Evolutionary conservation across 1,139 yeast genomes (phyloP).

Genomic region (Hemisphaericaspora lyxosophila): DNA sequence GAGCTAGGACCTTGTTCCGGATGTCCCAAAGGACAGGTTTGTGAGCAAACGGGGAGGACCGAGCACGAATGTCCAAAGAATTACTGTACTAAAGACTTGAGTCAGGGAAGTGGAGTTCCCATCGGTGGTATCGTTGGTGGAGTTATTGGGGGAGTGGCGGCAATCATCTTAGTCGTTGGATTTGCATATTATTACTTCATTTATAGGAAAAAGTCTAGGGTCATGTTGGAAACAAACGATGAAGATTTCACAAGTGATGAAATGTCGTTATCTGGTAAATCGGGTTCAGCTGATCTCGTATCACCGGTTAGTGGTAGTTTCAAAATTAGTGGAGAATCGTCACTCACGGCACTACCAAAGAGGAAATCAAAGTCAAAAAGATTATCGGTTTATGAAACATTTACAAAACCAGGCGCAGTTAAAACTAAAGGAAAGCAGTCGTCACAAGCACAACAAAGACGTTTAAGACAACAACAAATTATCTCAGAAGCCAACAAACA

Average conservation of each 20-base stretch:
- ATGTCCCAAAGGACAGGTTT: conserved; percentile 54
- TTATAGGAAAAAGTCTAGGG: conserved; percentile 28
- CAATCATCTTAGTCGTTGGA: conserved; percentile 34
- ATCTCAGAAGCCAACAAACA: conserved; percentile 14
- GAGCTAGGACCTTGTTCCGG: conserved; percentile 45
- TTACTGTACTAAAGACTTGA: conserved; percentile 41
- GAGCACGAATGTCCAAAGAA: conserved; percentile 57
- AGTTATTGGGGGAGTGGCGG: conserved; percentile 52
- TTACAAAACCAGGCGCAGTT: conserved; percentile 34
- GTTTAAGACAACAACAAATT: conserved; percentile 25
- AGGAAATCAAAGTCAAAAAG: conserved; percentile 23
- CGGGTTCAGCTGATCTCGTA: background rate
- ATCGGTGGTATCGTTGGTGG: conserved; percentile 69
- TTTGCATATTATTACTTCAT: conserved; percentile 35
- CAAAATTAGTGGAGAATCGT: background rate
- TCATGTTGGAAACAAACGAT: conserved; percentile 19
- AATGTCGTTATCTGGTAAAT: conserved; percentile 9
- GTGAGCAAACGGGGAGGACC: conserved; percentile 52
- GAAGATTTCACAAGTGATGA: conserved; percentile 21
- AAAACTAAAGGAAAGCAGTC: conserved; percentile 11
- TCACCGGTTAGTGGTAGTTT: conserved; percentile 3
- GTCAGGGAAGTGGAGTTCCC: conserved; percentile 18
- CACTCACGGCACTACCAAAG: background rate
- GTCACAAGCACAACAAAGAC: conserved; percentile 13
- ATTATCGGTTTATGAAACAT: conserved; percentile 46